A percentile compares a stretch with the other conserved stretches of the same genome.
Evolutionary conservation across 768 basidiomycete species (phyloP).

Genomic region (Tricholoma sp.): DNA sequence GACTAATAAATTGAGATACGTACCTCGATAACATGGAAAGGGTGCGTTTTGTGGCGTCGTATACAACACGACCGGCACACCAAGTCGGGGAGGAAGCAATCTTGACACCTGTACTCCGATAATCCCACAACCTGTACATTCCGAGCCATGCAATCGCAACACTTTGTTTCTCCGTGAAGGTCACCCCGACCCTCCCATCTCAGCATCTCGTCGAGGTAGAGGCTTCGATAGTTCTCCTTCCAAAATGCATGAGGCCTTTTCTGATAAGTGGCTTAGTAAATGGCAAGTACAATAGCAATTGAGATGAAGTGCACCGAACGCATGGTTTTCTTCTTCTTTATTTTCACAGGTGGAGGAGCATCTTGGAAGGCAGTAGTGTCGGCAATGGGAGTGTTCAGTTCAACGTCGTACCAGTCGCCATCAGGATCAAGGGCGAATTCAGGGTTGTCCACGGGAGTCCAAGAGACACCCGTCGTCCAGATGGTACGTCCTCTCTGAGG

Average conservation of each 20-base stretch:
- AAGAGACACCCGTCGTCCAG: not conserved
- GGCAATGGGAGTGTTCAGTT: not conserved
- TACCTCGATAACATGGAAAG: not conserved
- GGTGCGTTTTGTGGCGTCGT: not conserved
- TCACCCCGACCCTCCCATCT: conserved; percentile 9
- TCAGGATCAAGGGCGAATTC: conserved; percentile 8
- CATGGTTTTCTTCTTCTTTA: conserved; percentile 4
- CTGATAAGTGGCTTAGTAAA: not conserved
- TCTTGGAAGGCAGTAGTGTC: not conserved
- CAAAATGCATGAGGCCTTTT: not conserved
- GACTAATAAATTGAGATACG: not conserved
- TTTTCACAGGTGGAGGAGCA: not conserved
- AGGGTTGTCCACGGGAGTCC: not conserved
- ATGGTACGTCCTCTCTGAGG: not conserved
- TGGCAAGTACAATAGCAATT: not conserved
- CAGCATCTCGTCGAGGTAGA: conserved; percentile 4
- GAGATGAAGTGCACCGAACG: not conserved
- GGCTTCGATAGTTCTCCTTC: conserved; percentile 4
- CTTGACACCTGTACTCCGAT: conserved; percentile 3
- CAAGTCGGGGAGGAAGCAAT: conserved; percentile 6
- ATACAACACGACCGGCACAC: conserved; percentile 8
- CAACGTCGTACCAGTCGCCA: conserved; percentile 3
- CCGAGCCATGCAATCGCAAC: conserved; percentile 9
- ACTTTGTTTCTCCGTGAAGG: not conserved
- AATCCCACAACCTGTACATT: not conserved